Percentiles rank a stretch among this genome's conserved stretches.
These are phyloP conservation scores for Eucalyptus lansdowneana DNA, from an alignment of 345 rosid species.

Conservation along the genomic window DNA sequence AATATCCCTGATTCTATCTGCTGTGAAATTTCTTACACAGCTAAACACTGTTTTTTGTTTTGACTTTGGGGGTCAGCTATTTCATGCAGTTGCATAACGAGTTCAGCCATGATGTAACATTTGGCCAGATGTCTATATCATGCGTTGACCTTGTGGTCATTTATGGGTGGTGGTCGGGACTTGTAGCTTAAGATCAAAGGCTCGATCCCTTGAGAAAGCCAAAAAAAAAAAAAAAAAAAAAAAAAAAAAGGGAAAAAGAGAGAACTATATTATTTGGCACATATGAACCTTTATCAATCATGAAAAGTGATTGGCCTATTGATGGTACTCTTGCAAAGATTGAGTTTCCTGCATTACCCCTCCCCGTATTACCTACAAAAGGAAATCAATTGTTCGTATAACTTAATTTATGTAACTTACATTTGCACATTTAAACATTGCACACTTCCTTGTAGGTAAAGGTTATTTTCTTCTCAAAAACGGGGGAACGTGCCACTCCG, in stretches of 20 bases:
- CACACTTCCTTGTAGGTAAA: slow-evolving; percentile 43
- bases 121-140: neutral
- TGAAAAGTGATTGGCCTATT: neutral
- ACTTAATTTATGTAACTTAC: neutral
- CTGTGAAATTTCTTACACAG: neutral
- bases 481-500: slow-evolving; percentile 92
- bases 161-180: neutral
- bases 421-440: neutral
- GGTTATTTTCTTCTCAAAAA: slow-evolving; percentile 82
- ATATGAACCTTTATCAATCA: neutral
- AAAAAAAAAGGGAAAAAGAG: neutral
- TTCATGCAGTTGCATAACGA: neutral
- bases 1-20: neutral
- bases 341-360: neutral
- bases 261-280: neutral
- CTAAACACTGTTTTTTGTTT: neutral
- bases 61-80: neutral
- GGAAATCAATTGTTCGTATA: neutral
- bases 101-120: neutral
- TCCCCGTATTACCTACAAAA: neutral
- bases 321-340: neutral
- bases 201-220: neutral
- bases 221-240: neutral
- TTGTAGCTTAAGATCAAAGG: neutral
- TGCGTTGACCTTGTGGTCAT: neutral